Base-by-base conservation (phyloP, 768 basidiomycete species). In the Arthromyces matolae region DNA sequence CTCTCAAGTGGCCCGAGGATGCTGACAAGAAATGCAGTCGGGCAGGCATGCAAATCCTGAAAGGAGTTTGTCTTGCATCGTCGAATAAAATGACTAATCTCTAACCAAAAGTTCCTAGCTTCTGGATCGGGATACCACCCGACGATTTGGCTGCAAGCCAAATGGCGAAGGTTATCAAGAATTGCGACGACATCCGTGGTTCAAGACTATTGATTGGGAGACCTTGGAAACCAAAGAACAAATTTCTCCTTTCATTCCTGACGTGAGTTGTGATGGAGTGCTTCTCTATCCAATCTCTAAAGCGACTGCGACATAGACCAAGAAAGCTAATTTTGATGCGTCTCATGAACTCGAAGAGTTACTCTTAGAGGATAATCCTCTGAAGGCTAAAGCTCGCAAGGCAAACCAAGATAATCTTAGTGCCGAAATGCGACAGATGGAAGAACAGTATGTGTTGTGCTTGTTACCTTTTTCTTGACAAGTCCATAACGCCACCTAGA, bases 291-390 rank as follows among this genome's bases (percentile, higher is more conserved):
- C 28, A 27, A 14, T 13, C 14, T 29, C 3, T 40, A 8, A 38
- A 36, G 38, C 8, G 41, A 24, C 20, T 8, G 37, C 47, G 25
- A 46, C 35, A 16, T 60, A 98, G 94, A 84, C 86, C n/a, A 98
- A 97, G 72, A 96, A 96, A 68, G 93, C 95, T 24, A 97, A 99
- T 66, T 99, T 99, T 62, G 95, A 99, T 63, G 94, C 95, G 22
- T 97, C 95, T 10, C 94, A 98, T 61, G 95, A 99, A 67, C 71
- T 99, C 28, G 95, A 99, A 62, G 95, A 99, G 68, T 75, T 99
- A 18, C 67, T 99, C 9, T 70, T 99, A 14, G 95, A 99, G 67
- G 94, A 97, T 62, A 97, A 98, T 58, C 95, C 95, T 34, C 74
- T 99, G 46, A 97, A 97, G 64, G 94, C 95, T 8, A 86, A 92